phyloP scores from a whole-genome alignment of 2,329 filamentous ascomycete species.

The Colletotrichum sp. region DNA sequence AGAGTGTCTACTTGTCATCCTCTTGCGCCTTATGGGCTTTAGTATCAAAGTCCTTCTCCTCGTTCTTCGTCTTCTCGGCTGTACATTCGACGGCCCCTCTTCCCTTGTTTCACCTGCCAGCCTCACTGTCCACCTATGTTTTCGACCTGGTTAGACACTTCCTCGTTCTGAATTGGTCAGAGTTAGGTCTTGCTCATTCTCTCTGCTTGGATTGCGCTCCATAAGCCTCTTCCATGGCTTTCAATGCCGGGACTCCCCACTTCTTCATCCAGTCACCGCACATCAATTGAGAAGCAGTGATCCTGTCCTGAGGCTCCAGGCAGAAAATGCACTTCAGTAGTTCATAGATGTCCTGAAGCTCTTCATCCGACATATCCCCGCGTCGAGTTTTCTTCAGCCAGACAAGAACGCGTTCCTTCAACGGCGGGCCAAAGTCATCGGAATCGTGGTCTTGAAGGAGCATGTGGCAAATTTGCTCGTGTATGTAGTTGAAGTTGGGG shows the following conservation, averaged over 20 bases:
- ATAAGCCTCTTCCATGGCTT: not conserved
- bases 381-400: not conserved
- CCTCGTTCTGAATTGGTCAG: too few species aligned
- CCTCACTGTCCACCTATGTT: not conserved
- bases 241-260: not conserved
- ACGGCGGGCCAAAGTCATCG: not conserved
- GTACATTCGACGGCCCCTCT: rapidly evolving
- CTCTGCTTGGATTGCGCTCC: rapidly evolving
- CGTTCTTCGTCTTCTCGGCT: not conserved
- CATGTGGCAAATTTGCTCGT: not conserved
- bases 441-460: not conserved
- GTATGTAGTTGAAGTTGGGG: not conserved
- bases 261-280: not conserved
- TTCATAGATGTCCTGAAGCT: not conserved
- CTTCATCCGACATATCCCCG: not conserved
- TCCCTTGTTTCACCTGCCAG: not conserved
- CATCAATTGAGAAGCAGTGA: not conserved
- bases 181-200: not conserved
- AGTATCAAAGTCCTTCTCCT: not conserved
- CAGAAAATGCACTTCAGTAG: not conserved
- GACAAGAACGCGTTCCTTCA: not conserved
- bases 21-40: not conserved
- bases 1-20: rapidly evolving
- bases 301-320: not conserved
- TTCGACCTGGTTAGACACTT: not conserved